phyloP scores from a whole-genome alignment of 148 eudicot species.

The Fagopyrum esculentum region DNA sequence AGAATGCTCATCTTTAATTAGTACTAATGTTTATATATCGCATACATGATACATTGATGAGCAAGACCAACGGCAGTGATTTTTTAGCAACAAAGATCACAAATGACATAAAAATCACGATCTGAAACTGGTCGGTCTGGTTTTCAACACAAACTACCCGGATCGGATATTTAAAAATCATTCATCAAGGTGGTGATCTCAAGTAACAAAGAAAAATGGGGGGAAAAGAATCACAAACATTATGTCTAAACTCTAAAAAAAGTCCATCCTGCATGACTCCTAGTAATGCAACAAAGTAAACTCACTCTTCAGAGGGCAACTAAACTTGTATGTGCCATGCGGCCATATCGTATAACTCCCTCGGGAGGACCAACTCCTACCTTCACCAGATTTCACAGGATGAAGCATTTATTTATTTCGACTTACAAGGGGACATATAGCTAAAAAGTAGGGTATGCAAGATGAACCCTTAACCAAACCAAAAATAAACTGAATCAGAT shows the following conservation, averaged over 20 bases:
- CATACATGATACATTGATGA: no score
- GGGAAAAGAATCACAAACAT: background rate
- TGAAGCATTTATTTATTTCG: background rate
- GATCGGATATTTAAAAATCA: background rate
- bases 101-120: background rate
- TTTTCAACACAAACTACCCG: background rate
- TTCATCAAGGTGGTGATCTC: background rate
- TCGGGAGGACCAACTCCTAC: background rate
- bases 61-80: background rate
- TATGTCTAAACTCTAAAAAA: background rate
- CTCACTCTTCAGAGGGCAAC: background rate
- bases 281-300: background rate
- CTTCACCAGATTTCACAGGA: background rate
- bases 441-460: no score
- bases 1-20: background rate
- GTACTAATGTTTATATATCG: background rate
- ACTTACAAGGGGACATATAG: no score
- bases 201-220: background rate
- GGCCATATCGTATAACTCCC: background rate
- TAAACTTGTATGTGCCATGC: constrained; percentile 6
- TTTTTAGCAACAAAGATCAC: background rate
- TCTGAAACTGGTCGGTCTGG: background rate
- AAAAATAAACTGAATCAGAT: no score
- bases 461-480: no score
- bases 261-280: background rate